A percentile compares a stretch with the other conserved stretches of the same genome.
phyloP scores from a whole-genome alignment of 345 rosid species.

The Pistacia vera region DNA sequence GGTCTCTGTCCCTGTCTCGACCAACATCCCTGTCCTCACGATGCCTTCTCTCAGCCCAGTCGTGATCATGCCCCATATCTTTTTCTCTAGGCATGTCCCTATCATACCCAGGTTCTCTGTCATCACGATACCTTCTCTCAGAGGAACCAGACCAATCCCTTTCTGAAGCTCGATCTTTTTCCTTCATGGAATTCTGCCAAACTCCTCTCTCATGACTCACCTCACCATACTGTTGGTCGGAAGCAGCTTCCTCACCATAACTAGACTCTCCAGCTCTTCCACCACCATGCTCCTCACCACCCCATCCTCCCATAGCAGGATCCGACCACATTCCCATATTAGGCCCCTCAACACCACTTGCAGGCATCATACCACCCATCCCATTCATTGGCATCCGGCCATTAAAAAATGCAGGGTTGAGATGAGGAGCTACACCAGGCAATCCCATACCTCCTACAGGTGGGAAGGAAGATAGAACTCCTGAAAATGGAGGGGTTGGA shows the following conservation, averaged over 20 bases:
- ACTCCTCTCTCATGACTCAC: slow-evolving; percentile 66
- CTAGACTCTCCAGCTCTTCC: slow-evolving; percentile 82
- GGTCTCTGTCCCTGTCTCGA: slow-evolving; percentile 66
- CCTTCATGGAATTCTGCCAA: slow-evolving; percentile 55
- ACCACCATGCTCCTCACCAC: slow-evolving; percentile 70
- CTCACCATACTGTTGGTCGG: slow-evolving; percentile 81
- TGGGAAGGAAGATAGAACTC: slow-evolving; percentile 63
- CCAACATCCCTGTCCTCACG: slow-evolving; percentile 63
- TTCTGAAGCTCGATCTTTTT: slow-evolving; percentile 69
- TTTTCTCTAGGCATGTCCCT: slow-evolving; percentile 65
- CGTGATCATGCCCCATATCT: slow-evolving; percentile 59
- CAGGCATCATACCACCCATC: slow-evolving; percentile 84
- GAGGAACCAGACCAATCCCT: slow-evolving; percentile 81
- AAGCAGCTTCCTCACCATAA: slow-evolving; percentile 85
- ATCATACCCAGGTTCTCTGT: slow-evolving; percentile 60
- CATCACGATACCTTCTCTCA: slow-evolving; percentile 71
- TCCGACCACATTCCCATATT: slow-evolving; percentile 85
- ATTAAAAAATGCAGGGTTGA: slow-evolving; percentile 83
- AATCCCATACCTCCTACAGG: slow-evolving; percentile 68
- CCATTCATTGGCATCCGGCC: slow-evolving; percentile 75
- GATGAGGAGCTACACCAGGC: slow-evolving; percentile 89
- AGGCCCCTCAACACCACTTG: slow-evolving; percentile 67
- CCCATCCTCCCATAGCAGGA: slow-evolving; percentile 74
- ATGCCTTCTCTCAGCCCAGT: slow-evolving; percentile 61
- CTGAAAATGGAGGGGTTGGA: slow-evolving; percentile 69